A percentile compares a stretch with the other conserved stretches of the same genome.
These are phyloP conservation scores for Mortierella hygrophila DNA, from an alignment of 192 early-diverging fungal species.

Conservation along the genomic window DNA sequence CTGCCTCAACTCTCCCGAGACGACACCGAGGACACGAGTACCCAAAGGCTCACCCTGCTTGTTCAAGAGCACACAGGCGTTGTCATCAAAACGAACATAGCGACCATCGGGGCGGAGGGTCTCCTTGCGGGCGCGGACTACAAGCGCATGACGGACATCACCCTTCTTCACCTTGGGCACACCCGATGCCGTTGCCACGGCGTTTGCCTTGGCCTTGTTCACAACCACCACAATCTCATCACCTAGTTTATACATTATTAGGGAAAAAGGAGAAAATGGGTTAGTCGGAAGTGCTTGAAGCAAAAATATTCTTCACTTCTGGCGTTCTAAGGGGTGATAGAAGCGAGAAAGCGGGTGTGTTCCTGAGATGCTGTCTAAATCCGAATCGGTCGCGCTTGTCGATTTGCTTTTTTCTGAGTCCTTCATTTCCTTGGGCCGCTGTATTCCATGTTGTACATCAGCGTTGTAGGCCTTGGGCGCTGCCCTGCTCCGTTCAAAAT, in stretches of 20 bases:
- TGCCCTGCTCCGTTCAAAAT: too few species aligned
- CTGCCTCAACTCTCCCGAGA: conserved; percentile 89
- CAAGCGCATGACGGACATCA: conserved; percentile 91
- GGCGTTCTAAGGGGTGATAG: too few species aligned
- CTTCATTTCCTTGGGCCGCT: too few species aligned
- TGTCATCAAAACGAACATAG: conserved; percentile 96
- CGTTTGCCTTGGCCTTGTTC: conserved; percentile 89
- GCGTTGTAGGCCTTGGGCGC: too few species aligned
- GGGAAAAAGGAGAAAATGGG: background rate
- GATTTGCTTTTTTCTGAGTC: too few species aligned
- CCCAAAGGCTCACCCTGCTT: conserved; percentile 95
- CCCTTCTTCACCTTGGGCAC: conserved; percentile 86
- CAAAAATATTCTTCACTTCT: too few species aligned
- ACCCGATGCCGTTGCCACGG: conserved; percentile 74
- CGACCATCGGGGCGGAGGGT: conserved; percentile 91
- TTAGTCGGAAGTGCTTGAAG: background rate
- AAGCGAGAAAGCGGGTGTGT: too few species aligned
- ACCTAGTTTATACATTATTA: conserved; percentile 60
- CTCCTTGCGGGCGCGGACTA: conserved; percentile 93
- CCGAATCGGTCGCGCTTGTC: too few species aligned
- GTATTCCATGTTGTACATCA: too few species aligned
- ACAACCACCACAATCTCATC: conserved; percentile 97
- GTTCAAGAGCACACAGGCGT: conserved; percentile 95
- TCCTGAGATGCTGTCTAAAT: too few species aligned
- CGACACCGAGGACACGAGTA: conserved; percentile 91